Evolutionary conservation across 148 eudicot species (phyloP).

Genomic region (Selenicereus undatus): DNA sequence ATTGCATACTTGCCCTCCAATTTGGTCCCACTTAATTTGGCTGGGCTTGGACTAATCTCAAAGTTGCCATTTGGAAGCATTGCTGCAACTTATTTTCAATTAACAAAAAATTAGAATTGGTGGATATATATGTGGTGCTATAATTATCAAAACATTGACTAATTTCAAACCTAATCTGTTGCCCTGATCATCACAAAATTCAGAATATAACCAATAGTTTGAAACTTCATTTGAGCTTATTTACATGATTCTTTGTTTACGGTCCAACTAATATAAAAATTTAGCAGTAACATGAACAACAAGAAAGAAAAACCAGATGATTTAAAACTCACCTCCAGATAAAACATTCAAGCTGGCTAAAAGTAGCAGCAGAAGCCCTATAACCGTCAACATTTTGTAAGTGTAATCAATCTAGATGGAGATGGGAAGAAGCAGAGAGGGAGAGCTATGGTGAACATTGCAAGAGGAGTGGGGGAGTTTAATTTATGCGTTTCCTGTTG

Average conservation of each 20-base stretch:
- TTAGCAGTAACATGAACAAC: neutral
- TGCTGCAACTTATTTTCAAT: constrained; percentile 15
- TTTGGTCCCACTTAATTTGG: constrained; percentile 39
- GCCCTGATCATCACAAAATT: no score
- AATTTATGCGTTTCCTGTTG: no score
- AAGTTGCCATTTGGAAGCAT: constrained; percentile 47
- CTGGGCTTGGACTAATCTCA: constrained; percentile 36
- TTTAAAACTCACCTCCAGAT: constrained; percentile 23
- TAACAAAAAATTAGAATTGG: neutral
- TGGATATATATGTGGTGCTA: no score
- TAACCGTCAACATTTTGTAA: constrained; percentile 16
- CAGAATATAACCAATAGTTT: no score
- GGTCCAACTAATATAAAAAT: no score
- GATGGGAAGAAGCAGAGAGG: neutral
- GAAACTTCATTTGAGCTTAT: no score
- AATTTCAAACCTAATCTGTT: no score
- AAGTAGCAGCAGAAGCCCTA: constrained; percentile 17
- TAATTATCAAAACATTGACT: no score
- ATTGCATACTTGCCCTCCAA: constrained; percentile 30
- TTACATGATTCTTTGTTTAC: no score
- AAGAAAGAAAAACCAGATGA: neutral
- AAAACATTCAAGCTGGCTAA: constrained; percentile 27
- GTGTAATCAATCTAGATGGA: neutral
- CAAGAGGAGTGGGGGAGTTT: constrained; percentile 1
- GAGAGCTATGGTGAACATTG: neutral